Evolutionary conservation across 495 filamentous ascomycete species (phyloP), one percentile per base, ranked within the genome.

Genomic region (Aspergillus cristatus): DNA sequence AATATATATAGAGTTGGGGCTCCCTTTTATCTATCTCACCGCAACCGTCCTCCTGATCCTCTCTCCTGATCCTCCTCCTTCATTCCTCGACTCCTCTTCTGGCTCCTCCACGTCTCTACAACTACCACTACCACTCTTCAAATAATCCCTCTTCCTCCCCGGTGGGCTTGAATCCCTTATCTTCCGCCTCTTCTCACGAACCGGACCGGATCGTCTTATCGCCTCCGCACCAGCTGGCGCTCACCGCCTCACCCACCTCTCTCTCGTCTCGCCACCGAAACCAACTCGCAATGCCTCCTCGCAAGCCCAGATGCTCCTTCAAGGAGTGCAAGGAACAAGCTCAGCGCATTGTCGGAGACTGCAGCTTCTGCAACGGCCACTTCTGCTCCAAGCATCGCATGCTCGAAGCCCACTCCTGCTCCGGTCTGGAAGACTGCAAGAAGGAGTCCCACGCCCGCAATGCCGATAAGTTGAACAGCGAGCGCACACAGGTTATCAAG

Each of bases 371-470:
- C 70, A 67, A 78, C 35, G 88, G 88, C 12, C 83, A 91, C 59
- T 97, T 83, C 68, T 98, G 91, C 67, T 85, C 82, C 36, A 88
- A 85, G 68, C 91, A 98, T 67, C 72, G 91, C 12, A 76, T 97
- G 61, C 60, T 97, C 33, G 91, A 98, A 64, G 81, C 86, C 43
- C 91, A 98, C 66, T 82, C 84, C 56, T 98, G 91, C 65, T 76
- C 71, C 41, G 88, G 88, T n/a, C 67, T 98, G 42, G 93, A 97
- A 65, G 82, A 95, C 64, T 95, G 88, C 74, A 96, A 94, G 75
- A 87, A 91, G 70, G 86, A 94, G 58, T 83, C 80, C 13, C 84
- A 93, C 61, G 87, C 90, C 56, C 76, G 84, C 35, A 98, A 98
- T 54, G 83, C 82, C 41, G 82, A 86, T 51, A 89, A 91, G 70